phyloP scores from a whole-genome alignment of 768 basidiomycete species.

The Leucosporidium creatinivorum region DNA sequence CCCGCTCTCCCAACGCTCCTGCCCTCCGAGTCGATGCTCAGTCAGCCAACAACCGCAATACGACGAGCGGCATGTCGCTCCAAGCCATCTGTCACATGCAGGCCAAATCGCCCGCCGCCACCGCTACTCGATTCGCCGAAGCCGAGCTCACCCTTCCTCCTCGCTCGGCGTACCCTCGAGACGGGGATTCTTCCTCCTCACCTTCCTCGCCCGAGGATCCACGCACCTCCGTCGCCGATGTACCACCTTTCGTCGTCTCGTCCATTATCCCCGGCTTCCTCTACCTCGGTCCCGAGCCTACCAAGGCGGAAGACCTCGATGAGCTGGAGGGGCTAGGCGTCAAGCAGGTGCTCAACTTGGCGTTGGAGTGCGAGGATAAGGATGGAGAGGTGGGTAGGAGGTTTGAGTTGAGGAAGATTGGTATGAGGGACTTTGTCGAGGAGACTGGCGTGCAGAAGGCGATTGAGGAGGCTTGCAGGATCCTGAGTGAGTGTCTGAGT shows the following conservation, averaged over 20 bases:
- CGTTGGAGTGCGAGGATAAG: conserved; percentile 73
- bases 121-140: neutral
- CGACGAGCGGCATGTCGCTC: neutral
- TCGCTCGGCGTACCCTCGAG: neutral
- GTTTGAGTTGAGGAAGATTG: conserved; percentile 68
- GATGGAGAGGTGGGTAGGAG: conserved; percentile 51
- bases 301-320: conserved; percentile 62
- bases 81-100: conserved; percentile 12
- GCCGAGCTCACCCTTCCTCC: neutral
- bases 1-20: neutral
- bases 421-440: conserved; percentile 92
- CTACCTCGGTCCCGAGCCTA: conserved; percentile 83
- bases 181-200: neutral
- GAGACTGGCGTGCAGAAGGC: conserved; percentile 78
- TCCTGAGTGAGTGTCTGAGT: conserved; percentile 62
- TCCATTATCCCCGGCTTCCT: conserved; percentile 86
- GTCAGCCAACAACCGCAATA: neutral
- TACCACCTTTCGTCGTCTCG: conserved; percentile 48
- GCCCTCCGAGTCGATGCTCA: neutral
- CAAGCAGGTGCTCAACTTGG: conserved; percentile 81
- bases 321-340: conserved; percentile 69
- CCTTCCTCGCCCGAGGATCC: neutral
- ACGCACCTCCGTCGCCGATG: neutral
- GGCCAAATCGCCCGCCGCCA: conserved; percentile 5
- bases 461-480: conserved; percentile 74